A percentile compares a stretch with the other conserved stretches of the same genome.
phyloP scores from a whole-genome alignment of 2,329 filamentous ascomycete genomes.

The Zasmidium angulare region DNA sequence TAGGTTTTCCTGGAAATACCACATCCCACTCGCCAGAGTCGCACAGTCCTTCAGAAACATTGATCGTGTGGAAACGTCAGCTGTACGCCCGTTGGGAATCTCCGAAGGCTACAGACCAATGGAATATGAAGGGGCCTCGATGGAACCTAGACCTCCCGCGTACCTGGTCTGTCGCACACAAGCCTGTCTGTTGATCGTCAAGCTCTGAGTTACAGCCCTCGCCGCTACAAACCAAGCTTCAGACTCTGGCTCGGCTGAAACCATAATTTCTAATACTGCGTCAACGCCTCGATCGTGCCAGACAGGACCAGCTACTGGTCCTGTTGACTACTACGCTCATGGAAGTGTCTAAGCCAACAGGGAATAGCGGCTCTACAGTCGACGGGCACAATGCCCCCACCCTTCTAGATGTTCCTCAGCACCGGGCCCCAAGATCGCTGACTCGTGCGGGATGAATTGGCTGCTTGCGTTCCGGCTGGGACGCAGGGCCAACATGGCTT shows the following conservation, averaged over 20 bases:
- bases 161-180: neutral
- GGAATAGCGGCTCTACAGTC: neutral
- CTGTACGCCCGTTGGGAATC: neutral
- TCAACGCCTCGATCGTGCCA: neutral
- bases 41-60: no score
- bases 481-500: neutral
- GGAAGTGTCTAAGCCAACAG: neutral
- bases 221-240: neutral
- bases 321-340: neutral
- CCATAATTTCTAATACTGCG: neutral
- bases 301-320: neutral
- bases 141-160: neutral
- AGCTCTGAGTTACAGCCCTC: neutral
- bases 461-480: neutral
- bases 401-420: neutral
- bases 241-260: constrained; percentile 10
- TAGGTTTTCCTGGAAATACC: no score
- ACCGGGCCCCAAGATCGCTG: neutral
- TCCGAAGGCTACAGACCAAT: neutral
- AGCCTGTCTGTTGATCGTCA: neutral
- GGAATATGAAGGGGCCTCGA: neutral
- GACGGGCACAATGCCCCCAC: neutral
- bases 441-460: neutral
- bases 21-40: no score
- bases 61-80: neutral